Evolutionary conservation across 192 early-diverging fungal genomes (phyloP), one percentile per base, ranked within the genome.

Genomic region (Oehlia diaphana): DNA sequence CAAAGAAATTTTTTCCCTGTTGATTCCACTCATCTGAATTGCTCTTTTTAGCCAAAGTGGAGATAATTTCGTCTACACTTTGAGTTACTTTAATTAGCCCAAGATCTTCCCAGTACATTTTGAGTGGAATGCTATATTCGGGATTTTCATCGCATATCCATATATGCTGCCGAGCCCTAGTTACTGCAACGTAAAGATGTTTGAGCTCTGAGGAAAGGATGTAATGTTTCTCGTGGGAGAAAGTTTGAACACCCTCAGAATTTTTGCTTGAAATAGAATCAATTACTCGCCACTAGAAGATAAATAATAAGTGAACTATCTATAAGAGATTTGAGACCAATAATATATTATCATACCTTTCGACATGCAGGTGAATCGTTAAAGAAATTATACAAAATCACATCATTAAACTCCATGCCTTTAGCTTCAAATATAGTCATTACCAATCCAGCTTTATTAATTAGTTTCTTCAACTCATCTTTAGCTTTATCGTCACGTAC

Each of bases 351-450:
- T 63, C 28, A 47, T 77, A 77, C 76, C 76, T 47, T 66, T 31
- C 10, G 5, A 50, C 26, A 7, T 49, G 63, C 76, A 31, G 76
- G 76, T 9, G 76, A 77, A 14, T 77, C 76, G 2, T 39, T 77
- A 33, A 77, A 77, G 64, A 77, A 77, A 77, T 77, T 67, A 77
- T 67, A 77, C 21, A 77, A 77, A 26, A 77, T 23, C 39, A 77
- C 76, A 44, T 78, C 76, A 31, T 68, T 68, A 78, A 78, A 76
- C 23, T 76, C 74, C 74, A 76, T 76, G 6, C 62, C 74, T 4
- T 76, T 76, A 2, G 74, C 35, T 42, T 77, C 76, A 67, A 49
- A 67, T 8, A 77, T 35, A 10, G 76, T 77, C 42, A 77, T 37
- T 23, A 77, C 39, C 42, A 49, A 49, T 31, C 39, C 63, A 64